Base-by-base conservation (phyloP, 352 stramenopile genomes). In the Phytophthora aleatoria region DNA sequence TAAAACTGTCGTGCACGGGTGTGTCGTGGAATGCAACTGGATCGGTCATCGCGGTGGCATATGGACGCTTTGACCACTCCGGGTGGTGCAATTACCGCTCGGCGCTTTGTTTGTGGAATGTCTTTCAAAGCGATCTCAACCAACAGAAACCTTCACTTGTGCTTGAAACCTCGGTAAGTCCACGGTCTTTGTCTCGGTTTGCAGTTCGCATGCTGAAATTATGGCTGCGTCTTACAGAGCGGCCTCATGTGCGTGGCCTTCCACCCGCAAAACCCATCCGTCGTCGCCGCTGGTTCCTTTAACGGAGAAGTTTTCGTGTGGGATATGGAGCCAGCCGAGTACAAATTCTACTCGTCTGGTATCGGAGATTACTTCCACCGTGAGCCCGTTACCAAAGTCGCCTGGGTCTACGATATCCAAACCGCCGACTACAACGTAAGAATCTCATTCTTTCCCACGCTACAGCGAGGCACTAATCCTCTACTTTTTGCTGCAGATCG, bases 341-440 rank as follows among this genome's bases (percentile, higher is more conserved):
- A 87, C 35, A 69, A 76, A 9, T 83, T 92, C 49, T 82, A 79
- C 11, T 79, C 82, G 33, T 94, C 88, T 0, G 78, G 81, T 5
- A 96, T 97, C 20, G 87, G 87, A n/a, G 90, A 97, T 57, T 93
- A 94, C 58, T 95, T 92, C 60, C 90, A 96, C 61, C 79, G 88
- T 38, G 87, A 97, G 60, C 89, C 89, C 1, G 81, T 97, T 12
- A 90, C 87, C 24, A 87, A 91, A 57, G 79, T 96, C 30, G 71
- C 81, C 6, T 96, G 85, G 74, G 81, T 96, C 31, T 94, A 90
- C 48, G 83, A 94, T 47, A 71, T 86, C 31, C 79, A 81, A 57
- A 74, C 68, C n/a, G 71, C 72, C 10, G 80, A 94, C 24, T 92
- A 94, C 70, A 91, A 92, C 51, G 80, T 90, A 67, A 31, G 63